A percentile compares a stretch with the other conserved stretches of the same genome.
These are phyloP conservation scores for Scutellaria baicalensis DNA, from an alignment of 257 asterid species.

Conservation along the genomic window DNA sequence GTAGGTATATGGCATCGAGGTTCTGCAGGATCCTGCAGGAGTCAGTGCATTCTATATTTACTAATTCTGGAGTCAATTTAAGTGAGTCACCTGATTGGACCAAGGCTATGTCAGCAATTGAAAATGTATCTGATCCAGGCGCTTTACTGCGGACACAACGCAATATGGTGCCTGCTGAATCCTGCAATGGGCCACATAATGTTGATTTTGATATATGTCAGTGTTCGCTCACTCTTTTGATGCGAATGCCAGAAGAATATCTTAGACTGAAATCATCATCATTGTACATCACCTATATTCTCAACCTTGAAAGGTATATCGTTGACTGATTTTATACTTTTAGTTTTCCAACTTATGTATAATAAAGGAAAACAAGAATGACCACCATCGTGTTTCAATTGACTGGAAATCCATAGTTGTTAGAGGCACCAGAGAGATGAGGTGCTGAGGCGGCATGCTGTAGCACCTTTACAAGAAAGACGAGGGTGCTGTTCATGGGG, in stretches of 20 bases:
- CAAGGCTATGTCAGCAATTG: constrained; percentile 37
- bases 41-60: constrained; percentile 44
- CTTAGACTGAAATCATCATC: constrained; percentile 51
- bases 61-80: constrained; percentile 44
- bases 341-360: constrained; percentile 3
- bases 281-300: constrained; percentile 52
- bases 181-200: constrained; percentile 25
- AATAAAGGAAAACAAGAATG: constrained; percentile 5
- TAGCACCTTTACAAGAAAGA: too few relatives aligned
- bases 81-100: constrained; percentile 55
- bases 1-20: constrained; percentile 73
- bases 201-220: constrained; percentile 40
- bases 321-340: constrained; percentile 3
- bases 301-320: constrained; percentile 79
- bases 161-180: constrained; percentile 24
- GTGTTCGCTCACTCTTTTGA: constrained; percentile 51
- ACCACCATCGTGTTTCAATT: background rate
- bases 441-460: too few relatives aligned
- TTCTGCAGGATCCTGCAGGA: constrained; percentile 59
- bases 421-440: too few relatives aligned
- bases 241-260: constrained; percentile 73
- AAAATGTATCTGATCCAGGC: constrained; percentile 18
- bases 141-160: constrained; percentile 16
- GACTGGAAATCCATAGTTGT: too few relatives aligned
- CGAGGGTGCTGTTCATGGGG: too few relatives aligned